Evolutionary conservation across 75 land plant genomes (phyloP).

Genomic region (Pinus taeda): DNA sequence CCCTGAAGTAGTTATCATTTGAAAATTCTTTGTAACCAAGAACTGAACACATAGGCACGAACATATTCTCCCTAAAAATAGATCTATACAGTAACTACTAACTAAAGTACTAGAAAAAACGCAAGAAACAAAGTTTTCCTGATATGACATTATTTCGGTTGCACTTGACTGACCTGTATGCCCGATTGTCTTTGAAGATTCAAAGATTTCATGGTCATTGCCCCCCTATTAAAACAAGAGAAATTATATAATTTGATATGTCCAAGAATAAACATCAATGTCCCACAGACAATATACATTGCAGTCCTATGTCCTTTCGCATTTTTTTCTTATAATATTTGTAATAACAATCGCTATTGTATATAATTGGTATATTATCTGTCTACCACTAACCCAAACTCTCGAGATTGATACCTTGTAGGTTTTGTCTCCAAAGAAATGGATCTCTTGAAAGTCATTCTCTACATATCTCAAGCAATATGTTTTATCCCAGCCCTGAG

Average conservation of each 20-base stretch:
- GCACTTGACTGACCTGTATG: constrained; percentile 71
- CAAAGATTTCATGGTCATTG: constrained; percentile 89
- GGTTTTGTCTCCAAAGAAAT: constrained; percentile 98
- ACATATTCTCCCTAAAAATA: neutral
- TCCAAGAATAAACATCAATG: neutral
- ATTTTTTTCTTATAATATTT: neutral
- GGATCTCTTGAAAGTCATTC: constrained; percentile 75
- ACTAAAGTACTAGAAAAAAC: neutral
- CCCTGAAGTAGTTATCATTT: neutral
- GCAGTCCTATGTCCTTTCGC: constrained; percentile 1
- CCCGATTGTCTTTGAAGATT: constrained; percentile 77
- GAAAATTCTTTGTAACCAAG: neutral
- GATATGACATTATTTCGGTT: neutral
- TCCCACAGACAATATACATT: neutral
- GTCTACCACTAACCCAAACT: neutral
- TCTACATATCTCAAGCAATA: constrained; percentile 91
- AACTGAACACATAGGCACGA: neutral
- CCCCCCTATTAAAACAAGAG: constrained; percentile 67
- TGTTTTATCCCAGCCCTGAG: constrained; percentile 97
- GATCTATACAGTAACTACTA: neutral
- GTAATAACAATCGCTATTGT: neutral
- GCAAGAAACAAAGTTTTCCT: neutral
- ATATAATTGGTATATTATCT: neutral
- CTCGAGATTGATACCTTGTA: constrained; percentile 58
- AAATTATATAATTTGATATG: constrained; percentile 3